phyloP scores from a whole-genome alignment of 2,329 filamentous ascomycete species.

The Exophiala aquamarina region DNA sequence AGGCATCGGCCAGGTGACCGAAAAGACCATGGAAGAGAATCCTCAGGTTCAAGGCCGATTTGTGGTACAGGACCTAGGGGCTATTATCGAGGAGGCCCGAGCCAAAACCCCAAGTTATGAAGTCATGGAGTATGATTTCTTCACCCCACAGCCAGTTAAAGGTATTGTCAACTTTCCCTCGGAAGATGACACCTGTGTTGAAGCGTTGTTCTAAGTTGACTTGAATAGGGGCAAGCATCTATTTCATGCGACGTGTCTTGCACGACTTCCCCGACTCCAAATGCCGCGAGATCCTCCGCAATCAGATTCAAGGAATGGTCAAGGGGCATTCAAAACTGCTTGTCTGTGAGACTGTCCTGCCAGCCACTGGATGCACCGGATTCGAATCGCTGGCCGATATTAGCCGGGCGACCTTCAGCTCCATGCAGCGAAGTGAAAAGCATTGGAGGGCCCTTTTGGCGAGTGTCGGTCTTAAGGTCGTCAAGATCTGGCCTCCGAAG shows the following conservation, averaged over 20 bases:
- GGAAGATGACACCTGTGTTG: background rate
- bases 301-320: conserved; percentile 27
- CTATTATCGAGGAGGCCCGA: conserved; percentile 32
- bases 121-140: conserved; percentile 33
- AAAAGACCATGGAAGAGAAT: conserved; percentile 20
- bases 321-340: conserved; percentile 29
- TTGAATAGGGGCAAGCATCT: conserved; percentile 36
- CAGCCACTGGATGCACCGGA: conserved; percentile 19
- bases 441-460: conserved; percentile 27
- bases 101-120: conserved; percentile 23
- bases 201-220: no score
- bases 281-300: conserved; percentile 34
- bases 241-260: conserved; percentile 38
- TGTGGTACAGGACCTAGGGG: conserved; percentile 41
- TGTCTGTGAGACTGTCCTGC: conserved; percentile 32
- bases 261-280: conserved; percentile 38
- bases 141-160: conserved; percentile 32
- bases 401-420: conserved; percentile 28
- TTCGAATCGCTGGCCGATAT: conserved; percentile 19
- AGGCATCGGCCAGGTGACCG: conserved; percentile 27
- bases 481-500: conserved; percentile 12
- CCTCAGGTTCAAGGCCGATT: conserved; percentile 17
- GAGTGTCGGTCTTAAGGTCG: conserved; percentile 21
- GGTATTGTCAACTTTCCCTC: conserved; percentile 13
- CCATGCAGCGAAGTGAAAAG: conserved; percentile 25